Evolutionary conservation across 164 flowering plant genomes (phyloP), one percentile per base, ranked within the genome.

Genomic region (Sextonia rubra): DNA sequence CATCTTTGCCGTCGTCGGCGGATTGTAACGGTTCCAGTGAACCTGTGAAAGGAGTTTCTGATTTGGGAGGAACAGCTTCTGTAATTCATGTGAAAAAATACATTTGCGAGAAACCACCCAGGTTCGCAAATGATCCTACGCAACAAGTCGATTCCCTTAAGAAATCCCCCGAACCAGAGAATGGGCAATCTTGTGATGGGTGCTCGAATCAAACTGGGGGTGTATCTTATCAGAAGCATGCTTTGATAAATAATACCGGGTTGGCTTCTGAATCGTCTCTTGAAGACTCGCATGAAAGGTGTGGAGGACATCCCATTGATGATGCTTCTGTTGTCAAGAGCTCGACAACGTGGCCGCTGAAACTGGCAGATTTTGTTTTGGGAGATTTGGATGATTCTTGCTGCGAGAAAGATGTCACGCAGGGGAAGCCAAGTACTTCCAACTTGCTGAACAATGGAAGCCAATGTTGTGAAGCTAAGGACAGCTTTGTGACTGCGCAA

Each of bases 401-500:
- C 18, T 14, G 18, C 12, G 56, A 49, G 18, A 49, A 49, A 49
- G 56, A 49, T 49, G 56, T 14, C 18, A 18, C 3, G 56, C 56
- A 49, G 18, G 56, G 56, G 56, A 49, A 49, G 3, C 56, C 18
- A 49, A 49, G 56, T 49, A 3, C 56, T 49, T 49, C 56, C 15
- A 49, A 14, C 56, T 49, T 14, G 11, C 12, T 49, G 56, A 12
- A 49, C 56, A 49, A 4, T 15, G 20, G 56, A 18, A 49, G 56
- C 56, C 56, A 49, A 49, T 49, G 56, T 11, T 15, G 18, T 49
- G 56, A 49, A 49, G 56, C 20, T 3, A 80, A 83, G 71, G 75
- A 80, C 69, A 78, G 84, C 62, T 73, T 84, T n/a, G 80, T 76
- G 66, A 78, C 88, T 47, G 84, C 82, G 27, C 85, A 82, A 81